A percentile compares a stretch with the other conserved stretches of the same genome.
Evolutionary conservation across 2,329 filamentous ascomycete genomes (phyloP).

Genomic region (Thelonectria olida): DNA sequence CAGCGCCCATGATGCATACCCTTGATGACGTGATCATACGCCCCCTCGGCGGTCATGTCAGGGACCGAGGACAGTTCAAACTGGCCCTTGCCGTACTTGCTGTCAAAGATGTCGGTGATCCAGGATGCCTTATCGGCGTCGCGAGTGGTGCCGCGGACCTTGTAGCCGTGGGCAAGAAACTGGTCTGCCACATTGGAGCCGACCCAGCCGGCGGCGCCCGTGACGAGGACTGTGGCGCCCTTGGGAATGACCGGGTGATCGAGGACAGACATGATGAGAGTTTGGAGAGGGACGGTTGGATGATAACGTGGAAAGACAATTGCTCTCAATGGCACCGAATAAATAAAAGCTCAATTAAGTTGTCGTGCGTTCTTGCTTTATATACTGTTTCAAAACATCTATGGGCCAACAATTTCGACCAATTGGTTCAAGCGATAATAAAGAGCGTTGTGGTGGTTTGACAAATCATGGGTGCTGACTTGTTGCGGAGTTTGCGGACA

Average conservation of each 20-base stretch:
- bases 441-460: no score
- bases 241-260: slow-evolving; percentile 32
- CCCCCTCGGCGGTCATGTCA: slow-evolving; percentile 43
- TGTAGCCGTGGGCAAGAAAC: slow-evolving; percentile 50
- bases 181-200: slow-evolving; percentile 51
- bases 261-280: slow-evolving; percentile 21
- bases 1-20: no score
- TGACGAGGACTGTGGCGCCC: slow-evolving; percentile 51
- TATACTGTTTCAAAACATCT: no score
- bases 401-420: no score
- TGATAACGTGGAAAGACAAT: no score
- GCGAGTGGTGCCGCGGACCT: slow-evolving; percentile 56
- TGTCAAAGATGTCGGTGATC: slow-evolving; percentile 41
- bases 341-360: no score
- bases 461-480: no score
- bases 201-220: slow-evolving; percentile 53
- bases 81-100: slow-evolving; percentile 44
- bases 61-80: slow-evolving; percentile 47
- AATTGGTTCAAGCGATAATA: no score
- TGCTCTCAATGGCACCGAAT: no score
- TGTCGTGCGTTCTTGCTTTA: no score
- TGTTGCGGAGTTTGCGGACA: no score
- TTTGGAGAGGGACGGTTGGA: no score
- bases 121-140: slow-evolving; percentile 44
- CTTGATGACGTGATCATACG: slow-evolving; percentile 41